Base-by-base conservation (phyloP, 2,329 filamentous ascomycete genomes). In the Chrysoporthe deuterocubensis region DNA sequence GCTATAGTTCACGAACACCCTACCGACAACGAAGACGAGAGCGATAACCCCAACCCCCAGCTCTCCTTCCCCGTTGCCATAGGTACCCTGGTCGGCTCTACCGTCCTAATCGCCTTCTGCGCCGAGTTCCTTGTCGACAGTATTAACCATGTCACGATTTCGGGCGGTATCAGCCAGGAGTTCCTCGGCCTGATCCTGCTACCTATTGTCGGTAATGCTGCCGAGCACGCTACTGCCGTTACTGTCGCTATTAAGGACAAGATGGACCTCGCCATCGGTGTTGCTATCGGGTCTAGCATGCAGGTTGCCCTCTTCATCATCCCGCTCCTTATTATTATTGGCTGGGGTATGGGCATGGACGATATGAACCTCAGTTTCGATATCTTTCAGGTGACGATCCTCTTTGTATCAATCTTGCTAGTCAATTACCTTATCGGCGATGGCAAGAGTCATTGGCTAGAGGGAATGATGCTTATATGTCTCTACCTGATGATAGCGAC, bases 371-470 rank as follows among this genome's bases (percentile, higher is more conserved):
- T 97, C 5, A 90, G 90, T 76, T 96, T 97, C 76, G 93, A 96
- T 75, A 89, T 89, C 0, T 97, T 97, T 82, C 93, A 97, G 80
- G 90, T 97, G 16, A 91, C 94, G 32, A 90, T 92, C 54, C 81
- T 97, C 52, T 96, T 97, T 73, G 92, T 96, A 14, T 89, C 92
- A 1, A 92, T 93, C 0, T 87, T 97, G 54, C 84, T 97, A 44
- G 92, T 94, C 68, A 97, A 96, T 76, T 97, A 96, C 76, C 80
- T 97, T 56, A 93, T 96, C 61, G 85, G 90, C 26, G 93, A 96
- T 73, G 93, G 93, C 42, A 88, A 93, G 76, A 94, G 90, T 70
- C 93, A 95, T 73, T 96, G 92, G 81, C 84, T 95, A 0, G 92
- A 96, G 78, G 92, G 92, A 3, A 88, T 89, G 69, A 80, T 95